phyloP scores from a whole-genome alignment of 331 rosid species.

The Phaseolus coccineus region DNA sequence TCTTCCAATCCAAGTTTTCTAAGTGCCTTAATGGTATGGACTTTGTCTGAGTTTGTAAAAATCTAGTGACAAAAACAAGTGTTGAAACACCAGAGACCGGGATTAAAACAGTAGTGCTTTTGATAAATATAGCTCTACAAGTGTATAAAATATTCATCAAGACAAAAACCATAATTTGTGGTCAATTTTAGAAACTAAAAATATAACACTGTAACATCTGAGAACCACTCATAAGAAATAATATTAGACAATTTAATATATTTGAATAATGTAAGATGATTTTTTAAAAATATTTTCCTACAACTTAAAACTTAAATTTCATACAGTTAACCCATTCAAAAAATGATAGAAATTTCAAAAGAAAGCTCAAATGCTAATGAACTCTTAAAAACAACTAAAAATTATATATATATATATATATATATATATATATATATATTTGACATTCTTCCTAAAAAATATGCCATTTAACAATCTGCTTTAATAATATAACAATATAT shows the following conservation, averaged over 20 bases:
- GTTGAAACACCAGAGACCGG: neutral
- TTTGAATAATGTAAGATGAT: neutral
- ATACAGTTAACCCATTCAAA: neutral
- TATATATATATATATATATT: too few species aligned
- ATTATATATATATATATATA: too few species aligned
- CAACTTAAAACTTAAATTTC: neutral
- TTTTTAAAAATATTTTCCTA: neutral
- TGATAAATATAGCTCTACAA: neutral
- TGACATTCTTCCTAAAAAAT: too few species aligned
- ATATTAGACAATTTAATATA: too few species aligned
- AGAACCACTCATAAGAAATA: too few species aligned
- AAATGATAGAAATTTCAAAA: neutral
- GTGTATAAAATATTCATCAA: neutral
- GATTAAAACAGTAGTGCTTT: too few species aligned
- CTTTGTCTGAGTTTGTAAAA: constrained; percentile 85
- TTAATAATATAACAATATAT: too few species aligned
- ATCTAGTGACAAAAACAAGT: constrained; percentile 53
- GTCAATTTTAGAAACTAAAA: neutral
- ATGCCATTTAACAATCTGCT: too few species aligned
- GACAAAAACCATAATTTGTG: neutral
- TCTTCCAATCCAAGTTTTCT: constrained; percentile 86
- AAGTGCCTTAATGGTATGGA: constrained; percentile 73
- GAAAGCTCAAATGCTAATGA: neutral
- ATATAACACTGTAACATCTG: neutral
- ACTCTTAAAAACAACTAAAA: too few species aligned